Percentiles rank a stretch among this genome's conserved stretches.
Evolutionary conservation across 805 yeast genomes (phyloP).

Genomic region (Kregervanrija fluxuum): DNA sequence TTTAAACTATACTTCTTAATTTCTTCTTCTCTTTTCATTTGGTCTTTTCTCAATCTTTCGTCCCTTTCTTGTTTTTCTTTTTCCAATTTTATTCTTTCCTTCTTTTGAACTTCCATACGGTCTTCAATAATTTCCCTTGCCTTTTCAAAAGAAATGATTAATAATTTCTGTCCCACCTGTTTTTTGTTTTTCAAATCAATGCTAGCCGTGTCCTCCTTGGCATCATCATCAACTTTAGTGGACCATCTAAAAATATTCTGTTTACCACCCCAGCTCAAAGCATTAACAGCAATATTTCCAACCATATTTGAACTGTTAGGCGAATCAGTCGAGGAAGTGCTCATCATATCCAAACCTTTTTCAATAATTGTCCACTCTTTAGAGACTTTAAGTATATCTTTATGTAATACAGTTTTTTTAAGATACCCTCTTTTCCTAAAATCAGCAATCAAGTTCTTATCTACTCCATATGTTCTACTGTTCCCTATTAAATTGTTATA

Average conservation of each 20-base stretch:
- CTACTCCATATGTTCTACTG: not conserved
- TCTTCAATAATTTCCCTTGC: constrained; percentile 17
- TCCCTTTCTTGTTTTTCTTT: constrained; percentile 20
- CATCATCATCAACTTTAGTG: constrained; percentile 1
- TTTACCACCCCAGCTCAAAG: not conserved
- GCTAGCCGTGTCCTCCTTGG: not conserved
- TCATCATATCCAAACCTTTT: constrained; percentile 13
- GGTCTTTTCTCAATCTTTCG: constrained; percentile 13
- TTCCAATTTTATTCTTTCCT: constrained; percentile 9
- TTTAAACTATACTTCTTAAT: constrained; percentile 13
- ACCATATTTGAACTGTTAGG: constrained; percentile 1
- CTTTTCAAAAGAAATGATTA: constrained; percentile 15
- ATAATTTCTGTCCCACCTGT: constrained; percentile 7
- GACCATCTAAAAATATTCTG: constrained; percentile 15
- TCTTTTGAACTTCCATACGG: constrained; percentile 12
- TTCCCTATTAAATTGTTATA: not conserved
- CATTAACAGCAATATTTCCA: not conserved
- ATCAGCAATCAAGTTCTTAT: constrained; percentile 8
- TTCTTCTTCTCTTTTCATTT: constrained; percentile 16
- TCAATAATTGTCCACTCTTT: constrained; percentile 23
- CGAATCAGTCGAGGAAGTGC: too few relatives aligned
- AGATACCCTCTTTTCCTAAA: constrained; percentile 17
- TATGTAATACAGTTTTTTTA: constrained; percentile 8
- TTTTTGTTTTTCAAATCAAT: not conserved
- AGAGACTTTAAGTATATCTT: constrained; percentile 10